Evolutionary conservation across 192 early-diverging fungal species (phyloP).

Genomic region (Linnemannia zychae): DNA sequence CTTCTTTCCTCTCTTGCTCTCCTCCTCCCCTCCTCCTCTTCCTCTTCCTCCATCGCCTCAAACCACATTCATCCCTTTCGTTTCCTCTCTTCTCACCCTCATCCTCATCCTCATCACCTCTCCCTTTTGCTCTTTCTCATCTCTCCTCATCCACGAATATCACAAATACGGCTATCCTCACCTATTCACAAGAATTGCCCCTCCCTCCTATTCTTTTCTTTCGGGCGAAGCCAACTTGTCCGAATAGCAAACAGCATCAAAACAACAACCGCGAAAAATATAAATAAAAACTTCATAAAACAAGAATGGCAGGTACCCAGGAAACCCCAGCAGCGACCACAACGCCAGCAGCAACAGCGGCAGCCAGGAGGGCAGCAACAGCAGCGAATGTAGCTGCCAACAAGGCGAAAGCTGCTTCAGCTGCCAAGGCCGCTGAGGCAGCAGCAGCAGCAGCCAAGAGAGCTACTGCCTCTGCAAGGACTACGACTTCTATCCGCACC

Average conservation of each 20-base stretch:
- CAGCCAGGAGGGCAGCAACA: slow-evolving; percentile 19
- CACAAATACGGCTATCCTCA: not conserved
- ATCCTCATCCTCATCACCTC: not conserved
- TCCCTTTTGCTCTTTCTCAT: not conserved
- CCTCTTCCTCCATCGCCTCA: not conserved
- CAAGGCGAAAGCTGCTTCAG: slow-evolving; percentile 23
- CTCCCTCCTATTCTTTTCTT: not conserved
- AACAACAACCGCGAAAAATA: not conserved
- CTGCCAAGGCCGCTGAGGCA: not conserved
- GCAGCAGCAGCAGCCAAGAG: slow-evolving; percentile 6
- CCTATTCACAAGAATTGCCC: not conserved
- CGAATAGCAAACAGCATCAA: not conserved
- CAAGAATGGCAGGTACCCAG: slow-evolving; percentile 18
- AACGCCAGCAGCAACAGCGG: slow-evolving; percentile 13
- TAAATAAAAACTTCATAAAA: not conserved
- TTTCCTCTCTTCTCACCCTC: not conserved
- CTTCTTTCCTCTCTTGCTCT: not conserved
- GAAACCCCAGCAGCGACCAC: slow-evolving; percentile 5
- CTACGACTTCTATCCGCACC: slow-evolving; percentile 15
- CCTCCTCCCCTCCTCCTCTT: not conserved
- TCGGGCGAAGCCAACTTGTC: not conserved
- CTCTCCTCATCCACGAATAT: not conserved
- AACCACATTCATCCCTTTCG: not conserved
- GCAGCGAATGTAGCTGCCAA: slow-evolving; percentile 23
- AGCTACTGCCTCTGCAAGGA: slow-evolving; percentile 19